Evolutionary conservation across 768 basidiomycete genomes (phyloP), one percentile per base, ranked within the genome.

Genomic region (Albatrellus ellisii): DNA sequence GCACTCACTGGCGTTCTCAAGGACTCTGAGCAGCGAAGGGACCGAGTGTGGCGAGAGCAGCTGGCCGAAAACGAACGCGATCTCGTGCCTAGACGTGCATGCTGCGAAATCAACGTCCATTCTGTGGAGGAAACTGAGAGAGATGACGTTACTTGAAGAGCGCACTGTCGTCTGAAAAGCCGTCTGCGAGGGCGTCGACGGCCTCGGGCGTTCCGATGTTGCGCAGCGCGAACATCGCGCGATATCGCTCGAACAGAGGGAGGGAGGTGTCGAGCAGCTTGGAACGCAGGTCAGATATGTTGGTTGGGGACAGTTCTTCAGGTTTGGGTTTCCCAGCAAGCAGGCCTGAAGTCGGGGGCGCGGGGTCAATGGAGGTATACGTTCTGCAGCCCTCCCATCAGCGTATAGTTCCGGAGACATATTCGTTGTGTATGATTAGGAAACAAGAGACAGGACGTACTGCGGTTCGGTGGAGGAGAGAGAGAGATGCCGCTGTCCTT

Each of bases 51-150:
- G 69, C 1, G 88, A 90, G 39, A 88, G 75, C 32, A 99, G 72
- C 64, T 99, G 95, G 10, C 95, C 95, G 54, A 98, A 97, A 34
- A 99, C 83, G 59, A 97, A 99, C 1, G 95, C 95, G 36, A 99
- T 89, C 59, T 99, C 95, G 59, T 99, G 95, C 49, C 92, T 94
- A 52, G 21, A 47, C 31, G 39, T 14, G 43, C 40, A 24, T 20
- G 21, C 1, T 46, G 20, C 27, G 18, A 28, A 22, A n/a, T 42
- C 17, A 14, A 44, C 6, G 25, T 7, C 4, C 15, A 22, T 18
- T 15, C 18, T 33, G 25, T 29, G 32, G 33, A 29, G 31, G 14
- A n/a, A n/a, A n/a, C 29, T 29, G 17, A 28, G 10, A 27, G 12
- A 38, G 39, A n/a, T n/a, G n/a, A 41, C 77, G 52, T n/a, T 46